These are phyloP conservation scores for Kingdonia uniflora DNA, from an alignment of 164 flowering plant species.

Conservation along the genomic window DNA sequence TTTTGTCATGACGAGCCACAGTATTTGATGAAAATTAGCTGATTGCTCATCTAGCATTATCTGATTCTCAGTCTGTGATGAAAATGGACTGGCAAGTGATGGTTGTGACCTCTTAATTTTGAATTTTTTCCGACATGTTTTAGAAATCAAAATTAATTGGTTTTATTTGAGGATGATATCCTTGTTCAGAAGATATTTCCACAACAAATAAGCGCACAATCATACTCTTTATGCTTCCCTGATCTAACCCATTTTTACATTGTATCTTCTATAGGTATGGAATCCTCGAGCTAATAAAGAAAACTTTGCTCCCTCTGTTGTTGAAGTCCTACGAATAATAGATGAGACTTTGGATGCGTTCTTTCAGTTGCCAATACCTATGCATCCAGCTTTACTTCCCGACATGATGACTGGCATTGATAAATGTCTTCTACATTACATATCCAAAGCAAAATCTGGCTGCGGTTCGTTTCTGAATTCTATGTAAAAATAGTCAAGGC, in stretches of 20 bases:
- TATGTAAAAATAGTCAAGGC: neutral
- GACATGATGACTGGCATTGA: slow-evolving; percentile 81
- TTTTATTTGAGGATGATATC: no score
- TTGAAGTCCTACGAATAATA: slow-evolving; percentile 58
- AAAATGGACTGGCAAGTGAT: no score
- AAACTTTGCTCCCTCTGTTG: slow-evolving; percentile 78
- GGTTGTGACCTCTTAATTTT: no score
- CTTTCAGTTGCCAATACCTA: slow-evolving; percentile 88
- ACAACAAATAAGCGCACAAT: neutral
- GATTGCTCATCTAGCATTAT: no score
- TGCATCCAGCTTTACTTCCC: slow-evolving; percentile 84
- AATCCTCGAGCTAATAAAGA: slow-evolving; percentile 64
- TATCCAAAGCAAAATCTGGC: slow-evolving; percentile 84
- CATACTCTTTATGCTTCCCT: neutral
- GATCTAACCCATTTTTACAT: neutral
- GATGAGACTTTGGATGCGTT: slow-evolving; percentile 85
- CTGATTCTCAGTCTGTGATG: no score
- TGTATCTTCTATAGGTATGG: slow-evolving; percentile 51
- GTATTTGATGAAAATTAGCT: no score
- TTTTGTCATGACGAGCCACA: no score
- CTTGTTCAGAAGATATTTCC: no score
- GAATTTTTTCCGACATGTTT: no score
- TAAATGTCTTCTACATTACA: slow-evolving; percentile 71
- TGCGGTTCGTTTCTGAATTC: slow-evolving; percentile 48
- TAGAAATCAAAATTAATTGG: no score